Evolutionary conservation across 2,329 filamentous ascomycete genomes (phyloP).

Genomic region (Diaporthe sp.): DNA sequence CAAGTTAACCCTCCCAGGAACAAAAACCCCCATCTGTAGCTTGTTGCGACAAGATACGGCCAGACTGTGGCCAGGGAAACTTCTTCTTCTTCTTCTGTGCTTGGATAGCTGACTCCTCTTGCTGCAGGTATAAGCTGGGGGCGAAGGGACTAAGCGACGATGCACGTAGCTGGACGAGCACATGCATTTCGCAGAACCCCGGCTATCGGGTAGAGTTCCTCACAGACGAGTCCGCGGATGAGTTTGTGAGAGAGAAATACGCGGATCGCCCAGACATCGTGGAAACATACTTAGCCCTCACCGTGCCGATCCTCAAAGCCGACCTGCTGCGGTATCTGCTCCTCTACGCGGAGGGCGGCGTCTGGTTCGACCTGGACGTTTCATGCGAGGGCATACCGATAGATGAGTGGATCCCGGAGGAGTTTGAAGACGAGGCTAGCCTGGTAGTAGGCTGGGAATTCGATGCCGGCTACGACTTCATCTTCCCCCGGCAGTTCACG

Average conservation of each 20-base stretch:
- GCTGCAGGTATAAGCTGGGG: conserved; percentile 52
- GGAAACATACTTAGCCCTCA: conserved; percentile 44
- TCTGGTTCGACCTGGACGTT: conserved; percentile 71
- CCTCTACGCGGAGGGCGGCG: conserved; percentile 81
- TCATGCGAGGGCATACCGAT: conserved; percentile 52
- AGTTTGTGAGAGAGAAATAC: conserved; percentile 73
- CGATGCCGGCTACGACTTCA: conserved; percentile 42
- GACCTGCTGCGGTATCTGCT: conserved; percentile 79
- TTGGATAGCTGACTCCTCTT: too few relatives aligned
- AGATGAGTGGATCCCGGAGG: conserved; percentile 51
- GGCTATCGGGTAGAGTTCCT: conserved; percentile 47
- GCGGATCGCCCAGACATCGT: conserved; percentile 45
- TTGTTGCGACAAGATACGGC: too few relatives aligned
- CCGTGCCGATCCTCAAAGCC: conserved; percentile 65
- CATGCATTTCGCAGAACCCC: conserved; percentile 49
- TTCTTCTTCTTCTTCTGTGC: too few relatives aligned
- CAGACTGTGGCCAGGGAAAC: too few relatives aligned
- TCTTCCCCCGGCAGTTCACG: conserved; percentile 41
- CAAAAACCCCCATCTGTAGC: too few relatives aligned
- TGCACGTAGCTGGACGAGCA: conserved; percentile 49
- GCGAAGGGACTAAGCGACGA: conserved; percentile 52
- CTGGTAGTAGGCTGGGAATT: conserved; percentile 50
- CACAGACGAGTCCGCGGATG: conserved; percentile 52
- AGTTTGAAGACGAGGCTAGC: conserved; percentile 34
- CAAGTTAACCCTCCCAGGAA: too few relatives aligned